phyloP scores from a whole-genome alignment of 2,329 filamentous ascomycete genomes.

The Elsinoe australis region DNA sequence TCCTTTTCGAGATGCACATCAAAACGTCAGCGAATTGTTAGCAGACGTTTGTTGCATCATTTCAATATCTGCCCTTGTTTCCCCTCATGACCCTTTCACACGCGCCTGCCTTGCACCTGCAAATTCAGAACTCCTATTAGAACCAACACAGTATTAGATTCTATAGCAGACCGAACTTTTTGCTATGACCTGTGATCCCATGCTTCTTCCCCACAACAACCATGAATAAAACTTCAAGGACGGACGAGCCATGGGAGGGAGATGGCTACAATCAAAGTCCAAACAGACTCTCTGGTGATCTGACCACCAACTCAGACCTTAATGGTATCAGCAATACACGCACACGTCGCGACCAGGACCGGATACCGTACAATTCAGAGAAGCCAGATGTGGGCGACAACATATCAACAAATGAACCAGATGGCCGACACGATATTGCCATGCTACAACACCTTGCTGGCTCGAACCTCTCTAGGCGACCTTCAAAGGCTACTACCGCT shows the following conservation, averaged over 20 bases:
- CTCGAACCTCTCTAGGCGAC: not conserved
- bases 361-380: conserved; percentile 27
- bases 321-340: conserved; percentile 54
- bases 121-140: no score
- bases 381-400: conserved; percentile 25
- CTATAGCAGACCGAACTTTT: no score
- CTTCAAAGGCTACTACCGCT: conserved; percentile 18
- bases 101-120: no score
- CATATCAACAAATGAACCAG: conserved; percentile 14
- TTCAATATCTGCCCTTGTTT: no score
- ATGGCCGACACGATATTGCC: not conserved
- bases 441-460: conserved; percentile 13
- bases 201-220: not conserved
- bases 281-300: conserved; percentile 48
- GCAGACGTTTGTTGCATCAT: no score
- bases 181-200: no score
- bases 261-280: conserved; percentile 56
- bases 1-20: no score
- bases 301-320: conserved; percentile 55
- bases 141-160: no score
- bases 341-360: conserved; percentile 39
- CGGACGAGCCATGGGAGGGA: conserved; percentile 46
- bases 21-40: no score
- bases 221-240: conserved; percentile 61
- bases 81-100: no score